Conservation (phyloP, 768 basidiomycete species). For the Serendipita vermifera region DNA sequence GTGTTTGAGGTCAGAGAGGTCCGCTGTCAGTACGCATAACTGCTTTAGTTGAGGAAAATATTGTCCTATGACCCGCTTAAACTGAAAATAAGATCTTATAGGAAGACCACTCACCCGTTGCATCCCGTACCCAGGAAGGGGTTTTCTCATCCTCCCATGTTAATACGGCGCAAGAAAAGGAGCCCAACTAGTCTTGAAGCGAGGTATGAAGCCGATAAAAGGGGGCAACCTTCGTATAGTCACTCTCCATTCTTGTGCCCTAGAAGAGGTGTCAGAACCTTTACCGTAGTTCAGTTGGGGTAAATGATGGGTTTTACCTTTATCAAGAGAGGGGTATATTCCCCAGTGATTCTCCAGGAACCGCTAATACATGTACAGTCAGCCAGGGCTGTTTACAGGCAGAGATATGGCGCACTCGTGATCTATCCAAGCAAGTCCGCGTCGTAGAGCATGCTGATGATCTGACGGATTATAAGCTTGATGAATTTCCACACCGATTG, state of each 20-base stretch:
- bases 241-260: not conserved
- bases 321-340: not conserved
- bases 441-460: not conserved
- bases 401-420: not conserved
- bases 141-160: not conserved
- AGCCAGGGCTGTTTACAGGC: not conserved
- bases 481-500: not conserved
- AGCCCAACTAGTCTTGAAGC: not conserved
- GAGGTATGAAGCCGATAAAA: not conserved
- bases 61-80: no score
- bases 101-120: no score
- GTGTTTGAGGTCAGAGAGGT: not conserved
- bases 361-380: not conserved
- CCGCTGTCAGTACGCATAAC: not conserved
- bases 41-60: not conserved
- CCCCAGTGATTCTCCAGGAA: not conserved
- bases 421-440: not conserved
- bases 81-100: no score
- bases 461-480: not conserved
- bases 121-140: not conserved
- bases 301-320: not conserved
- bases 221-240: no score
- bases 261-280: not conserved
- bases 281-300: not conserved
- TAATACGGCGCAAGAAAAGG: not conserved